Evolutionary conservation across 345 rosid genomes (phyloP), one percentile per base, ranked within the genome.

Genomic region (Melaleuca alternifolia): DNA sequence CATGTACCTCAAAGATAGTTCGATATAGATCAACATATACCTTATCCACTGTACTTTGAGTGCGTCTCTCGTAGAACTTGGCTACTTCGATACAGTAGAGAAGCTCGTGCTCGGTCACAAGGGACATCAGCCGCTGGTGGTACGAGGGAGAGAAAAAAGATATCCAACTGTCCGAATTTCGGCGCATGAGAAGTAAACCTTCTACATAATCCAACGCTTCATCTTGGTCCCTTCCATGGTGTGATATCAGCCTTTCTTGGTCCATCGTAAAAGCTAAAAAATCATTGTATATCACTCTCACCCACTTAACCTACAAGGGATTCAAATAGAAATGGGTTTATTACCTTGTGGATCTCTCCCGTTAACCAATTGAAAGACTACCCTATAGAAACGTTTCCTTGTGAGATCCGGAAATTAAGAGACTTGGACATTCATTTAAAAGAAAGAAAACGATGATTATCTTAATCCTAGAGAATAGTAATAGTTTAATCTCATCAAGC

Each of bases 81-180:
- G 85, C 89, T 11, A 85, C 85, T 59, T 88, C 89, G 16, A 88
- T n/a, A 46, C 85, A 81, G 83, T 88, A 88, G 81, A 88, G 48
- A n/a, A 88, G 82, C 37, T 48, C 71, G 26, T 88, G 48, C 61
- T 52, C 20, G 21, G 61, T 52, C 30, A 88, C n/a, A 5, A 79
- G 77, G 30, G 89, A 81, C 33, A 18, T 6, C 20, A 88, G 62
- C 15, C 52, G 37, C 5, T 46, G 28, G 53, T 44, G 59, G 24
- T 50, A 51, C 18, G 52, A 50, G 8, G 71, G n/a, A 10, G n/a
- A 57, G 75, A 56, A 87, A 13, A 83, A 84, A 54, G 86, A 84
- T 77, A 83, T 84, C 87, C 87, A 88, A 21, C 51, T 52, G 21
- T 61, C 83, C 0, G 71, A 37, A 33, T 50, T 83, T 21, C 59